These are phyloP conservation scores for Bocquillonia castaneifolia DNA, from an alignment of 441 rosid genomes.

Conservation along the genomic window DNA sequence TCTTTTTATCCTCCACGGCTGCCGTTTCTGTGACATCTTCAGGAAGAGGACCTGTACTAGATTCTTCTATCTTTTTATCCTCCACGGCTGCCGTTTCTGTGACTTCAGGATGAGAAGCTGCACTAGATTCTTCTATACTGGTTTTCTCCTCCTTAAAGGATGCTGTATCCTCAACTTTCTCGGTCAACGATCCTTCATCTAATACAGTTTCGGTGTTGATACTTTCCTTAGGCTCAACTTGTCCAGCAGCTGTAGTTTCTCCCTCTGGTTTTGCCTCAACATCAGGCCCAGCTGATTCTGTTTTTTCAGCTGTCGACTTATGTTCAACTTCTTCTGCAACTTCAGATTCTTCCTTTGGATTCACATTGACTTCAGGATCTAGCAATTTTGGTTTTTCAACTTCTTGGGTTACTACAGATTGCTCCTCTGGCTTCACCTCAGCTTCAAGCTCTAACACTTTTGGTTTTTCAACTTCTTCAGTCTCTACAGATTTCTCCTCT, in stretches of 20 bases:
- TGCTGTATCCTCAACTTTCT: constrained; percentile 21
- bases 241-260: constrained; percentile 8
- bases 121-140: constrained; percentile 6
- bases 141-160: constrained; percentile 19
- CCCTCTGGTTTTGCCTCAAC: constrained; percentile 10
- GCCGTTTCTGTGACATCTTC: constrained; percentile 11
- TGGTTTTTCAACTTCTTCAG: neutral
- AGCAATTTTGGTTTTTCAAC: constrained; percentile 13
- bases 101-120: constrained; percentile 2
- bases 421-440: constrained; percentile 9
- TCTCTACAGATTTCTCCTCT: too few species aligned
- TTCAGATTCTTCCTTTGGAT: constrained; percentile 4
- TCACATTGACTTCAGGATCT: constrained; percentile 3
- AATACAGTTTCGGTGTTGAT: constrained; percentile 16
- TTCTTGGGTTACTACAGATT: constrained; percentile 7
- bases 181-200: constrained; percentile 16
- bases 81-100: constrained; percentile 5
- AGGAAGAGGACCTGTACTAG: neutral
- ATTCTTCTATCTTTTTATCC: constrained; percentile 11
- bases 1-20: neutral
- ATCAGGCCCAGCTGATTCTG: constrained; percentile 18
- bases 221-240: constrained; percentile 25
- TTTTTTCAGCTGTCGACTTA: constrained; percentile 3
- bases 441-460: constrained; percentile 22
- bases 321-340: constrained; percentile 18